These are phyloP conservation scores for Fusarium nematophilum DNA, from an alignment of 2,329 filamentous ascomycete species.

Conservation along the genomic window DNA sequence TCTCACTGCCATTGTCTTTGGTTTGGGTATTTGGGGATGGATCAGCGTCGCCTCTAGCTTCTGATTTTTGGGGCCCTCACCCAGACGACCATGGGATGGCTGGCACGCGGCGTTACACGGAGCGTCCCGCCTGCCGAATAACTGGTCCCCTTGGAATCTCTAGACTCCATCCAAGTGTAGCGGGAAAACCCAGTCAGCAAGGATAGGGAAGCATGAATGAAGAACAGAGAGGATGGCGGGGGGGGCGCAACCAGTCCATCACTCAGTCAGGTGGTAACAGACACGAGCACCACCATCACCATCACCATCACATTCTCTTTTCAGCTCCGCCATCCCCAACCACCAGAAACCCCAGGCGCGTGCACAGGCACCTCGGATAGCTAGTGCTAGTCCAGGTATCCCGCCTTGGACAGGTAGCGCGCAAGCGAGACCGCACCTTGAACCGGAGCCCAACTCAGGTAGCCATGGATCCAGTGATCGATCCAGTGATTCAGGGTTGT, in stretches of 20 bases:
- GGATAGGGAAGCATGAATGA: slow-evolving; percentile 6
- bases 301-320: slow-evolving; percentile 35
- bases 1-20: slow-evolving; percentile 28
- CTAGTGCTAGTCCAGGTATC: slow-evolving; percentile 8
- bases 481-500: slow-evolving; percentile 37
- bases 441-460: slow-evolving; percentile 30
- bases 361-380: slow-evolving; percentile 10
- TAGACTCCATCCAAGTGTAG: slow-evolving; percentile 17
- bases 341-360: slow-evolving; percentile 19
- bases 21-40: slow-evolving; percentile 6
- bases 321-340: slow-evolving; percentile 19
- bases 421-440: slow-evolving; percentile 31
- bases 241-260: slow-evolving; percentile 3
- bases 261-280: slow-evolving; percentile 36
- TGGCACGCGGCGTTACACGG: slow-evolving; percentile 40
- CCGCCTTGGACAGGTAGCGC: slow-evolving; percentile 1
- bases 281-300: slow-evolving; percentile 28
- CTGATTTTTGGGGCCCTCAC: slow-evolving; percentile 21
- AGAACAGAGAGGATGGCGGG: slow-evolving; percentile 31
- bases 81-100: slow-evolving; percentile 28
- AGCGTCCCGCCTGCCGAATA: slow-evolving; percentile 39
- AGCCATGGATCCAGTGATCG: slow-evolving; percentile 37
- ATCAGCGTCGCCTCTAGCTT: slow-evolving; percentile 37
- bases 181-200: slow-evolving; percentile 17
- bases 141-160: slow-evolving; percentile 26